Base-by-base conservation (phyloP, 306 rosid genomes). In the Medicago arabica region DNA sequence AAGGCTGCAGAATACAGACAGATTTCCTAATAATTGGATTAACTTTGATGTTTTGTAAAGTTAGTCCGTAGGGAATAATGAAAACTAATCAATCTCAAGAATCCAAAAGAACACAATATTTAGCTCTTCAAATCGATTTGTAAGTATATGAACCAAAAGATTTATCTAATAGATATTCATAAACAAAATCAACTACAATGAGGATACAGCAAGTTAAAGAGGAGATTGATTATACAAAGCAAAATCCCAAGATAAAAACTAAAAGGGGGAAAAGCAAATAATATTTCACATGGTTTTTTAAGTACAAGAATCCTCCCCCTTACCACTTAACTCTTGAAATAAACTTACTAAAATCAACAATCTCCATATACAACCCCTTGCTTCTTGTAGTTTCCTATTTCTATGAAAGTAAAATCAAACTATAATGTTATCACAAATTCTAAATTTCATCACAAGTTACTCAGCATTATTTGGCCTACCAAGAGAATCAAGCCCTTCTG, bases 401-500 rank as follows among this genome's bases (percentile, higher is more conserved):
- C 55, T 17, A 11, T 18, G 50, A 64, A 71, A 79, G 69, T 72
- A 70, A 76, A 75, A 84, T 49, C 19, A 66, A 23, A 71, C 61
- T 64, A 70, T 74, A 16, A 28, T 23, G 57, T 58, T 71, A 59
- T 81, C 76, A 41, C 82, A 78, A 49, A 6, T 69, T 57, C 25
- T n/a, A 67, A 25, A 38, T 59, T 73, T 39, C 76, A 68, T 23
- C 38, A 38, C 61, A 76, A 36, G 46, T 73, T 81, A 84, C 51
- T 85, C 89, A 41, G 82, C 18, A 77, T 72, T 43, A 75, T 49
- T 82, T 13, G 74, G 61, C 84, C 83, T 90, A 49, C 91, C 91
- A 59, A 84, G 68, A 58, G 92, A 82, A 44, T 88, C 94, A 43
- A 88, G 88, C 78, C 97, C 96, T 65, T 88, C 94, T 0, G 92